Evolutionary conservation across 176 grass and related monocot species (phyloP).

Genomic region (Juncus effusus): DNA sequence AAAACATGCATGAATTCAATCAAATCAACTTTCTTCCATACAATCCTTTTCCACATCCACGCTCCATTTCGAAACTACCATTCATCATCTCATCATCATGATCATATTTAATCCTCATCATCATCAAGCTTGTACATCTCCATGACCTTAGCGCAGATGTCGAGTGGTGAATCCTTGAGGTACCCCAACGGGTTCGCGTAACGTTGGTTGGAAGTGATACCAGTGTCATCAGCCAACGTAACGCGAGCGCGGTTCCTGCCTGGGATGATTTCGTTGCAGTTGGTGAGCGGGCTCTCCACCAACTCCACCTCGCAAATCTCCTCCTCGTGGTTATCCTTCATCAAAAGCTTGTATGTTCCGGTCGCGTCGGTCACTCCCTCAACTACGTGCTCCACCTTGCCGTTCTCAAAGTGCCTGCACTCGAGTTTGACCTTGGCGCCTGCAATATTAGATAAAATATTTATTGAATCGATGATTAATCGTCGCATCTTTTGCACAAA

Average conservation of each 20-base stretch:
- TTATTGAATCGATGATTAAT: background rate
- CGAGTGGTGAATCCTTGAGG: slow-evolving; percentile 52
- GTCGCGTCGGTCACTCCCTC: slow-evolving; percentile 28
- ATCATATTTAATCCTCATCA: slow-evolving; percentile 17
- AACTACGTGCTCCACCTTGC: slow-evolving; percentile 17
- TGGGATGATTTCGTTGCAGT: slow-evolving; percentile 33
- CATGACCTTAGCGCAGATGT: slow-evolving; percentile 47
- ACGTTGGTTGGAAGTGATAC: slow-evolving; percentile 35
- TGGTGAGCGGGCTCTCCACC: slow-evolving; percentile 31
- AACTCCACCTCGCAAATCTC: slow-evolving; percentile 60
- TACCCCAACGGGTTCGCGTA: slow-evolving; percentile 60
- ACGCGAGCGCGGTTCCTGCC: slow-evolving; percentile 31
- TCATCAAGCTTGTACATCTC: slow-evolving; percentile 27
- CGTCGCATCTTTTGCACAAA: no score
- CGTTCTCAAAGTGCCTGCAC: slow-evolving; percentile 43
- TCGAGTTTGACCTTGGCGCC: slow-evolving; percentile 42
- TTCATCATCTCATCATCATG: slow-evolving; percentile 9
- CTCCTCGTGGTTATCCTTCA: slow-evolving; percentile 39
- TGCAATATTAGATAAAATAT: slow-evolving; percentile 9
- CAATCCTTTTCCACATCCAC: slow-evolving; percentile 3
- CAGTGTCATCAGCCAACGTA: slow-evolving; percentile 34
- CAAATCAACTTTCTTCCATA: background rate
- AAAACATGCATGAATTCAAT: background rate
- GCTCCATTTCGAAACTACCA: slow-evolving; percentile 10
- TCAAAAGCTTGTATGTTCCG: slow-evolving; percentile 33